Conservation (phyloP, 2,329 filamentous ascomycete genomes). For the Colletotrichum cereale region DNA sequence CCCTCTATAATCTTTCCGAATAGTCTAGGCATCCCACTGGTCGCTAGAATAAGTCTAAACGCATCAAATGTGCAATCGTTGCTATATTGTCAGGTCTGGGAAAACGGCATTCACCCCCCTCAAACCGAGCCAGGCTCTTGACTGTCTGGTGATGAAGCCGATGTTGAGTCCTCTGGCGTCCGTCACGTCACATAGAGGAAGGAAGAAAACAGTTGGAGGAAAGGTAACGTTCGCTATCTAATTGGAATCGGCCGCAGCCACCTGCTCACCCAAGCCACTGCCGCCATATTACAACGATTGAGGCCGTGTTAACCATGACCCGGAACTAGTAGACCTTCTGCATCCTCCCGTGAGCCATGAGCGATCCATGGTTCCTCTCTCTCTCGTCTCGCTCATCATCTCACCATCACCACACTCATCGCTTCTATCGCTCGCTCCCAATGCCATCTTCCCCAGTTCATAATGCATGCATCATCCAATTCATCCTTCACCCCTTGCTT, state of each 20-base stretch:
- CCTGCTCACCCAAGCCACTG: conserved; percentile 6
- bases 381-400: neutral
- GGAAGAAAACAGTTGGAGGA: neutral
- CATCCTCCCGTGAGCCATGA: neutral
- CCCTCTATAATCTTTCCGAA: neutral
- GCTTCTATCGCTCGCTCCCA: neutral
- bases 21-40: neutral
- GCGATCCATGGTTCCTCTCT: neutral
- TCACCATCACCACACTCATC: neutral
- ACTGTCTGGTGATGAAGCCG: neutral
- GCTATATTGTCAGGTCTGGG: neutral
- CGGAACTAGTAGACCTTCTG: conserved; percentile 27
- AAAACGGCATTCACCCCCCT: neutral
- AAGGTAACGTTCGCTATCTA: conserved; percentile 35
- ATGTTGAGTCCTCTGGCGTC: neutral
- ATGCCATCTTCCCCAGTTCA: neutral
- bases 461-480: neutral
- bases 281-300: conserved; percentile 18
- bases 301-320: conserved; percentile 20
- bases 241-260: neutral
- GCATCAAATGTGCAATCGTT: too few species aligned
- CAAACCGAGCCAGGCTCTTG: neutral
- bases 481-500: neutral
- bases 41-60: neutral
- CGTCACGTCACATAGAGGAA: neutral